Evolutionary conservation across 2,329 filamentous ascomycete genomes (phyloP).

Genomic region (Hypoxylon sp.): DNA sequence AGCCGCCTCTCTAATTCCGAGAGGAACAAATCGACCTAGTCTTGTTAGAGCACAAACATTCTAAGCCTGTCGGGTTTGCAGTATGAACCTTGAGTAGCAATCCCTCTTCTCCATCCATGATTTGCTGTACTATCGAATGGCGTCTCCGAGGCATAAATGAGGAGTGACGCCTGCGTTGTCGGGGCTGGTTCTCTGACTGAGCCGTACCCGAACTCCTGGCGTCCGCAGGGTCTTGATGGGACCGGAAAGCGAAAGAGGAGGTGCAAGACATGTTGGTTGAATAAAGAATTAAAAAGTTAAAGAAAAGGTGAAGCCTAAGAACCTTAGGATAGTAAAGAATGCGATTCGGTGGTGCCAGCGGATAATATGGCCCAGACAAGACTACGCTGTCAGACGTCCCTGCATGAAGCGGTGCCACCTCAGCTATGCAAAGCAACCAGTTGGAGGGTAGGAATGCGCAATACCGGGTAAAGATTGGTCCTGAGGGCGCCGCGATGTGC

Average conservation of each 20-base stretch:
- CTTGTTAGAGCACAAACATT: conserved; percentile 16
- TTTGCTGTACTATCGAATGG: conserved; percentile 65
- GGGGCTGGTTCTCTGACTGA: conserved; percentile 43
- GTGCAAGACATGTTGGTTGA: conserved; percentile 46
- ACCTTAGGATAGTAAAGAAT: not conserved
- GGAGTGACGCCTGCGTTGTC: conserved; percentile 62
- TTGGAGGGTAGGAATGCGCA: conserved; percentile 16
- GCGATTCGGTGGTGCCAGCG: conserved; percentile 23
- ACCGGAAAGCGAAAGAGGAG: conserved; percentile 41
- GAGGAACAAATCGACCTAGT: conserved; percentile 79
- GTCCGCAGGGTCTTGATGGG: conserved; percentile 47
- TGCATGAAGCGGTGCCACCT: conserved; percentile 22
- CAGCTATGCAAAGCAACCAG: conserved; percentile 22
- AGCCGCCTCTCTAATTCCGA: conserved; percentile 85
- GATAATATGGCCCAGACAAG: conserved; percentile 19
- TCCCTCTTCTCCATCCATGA: conserved; percentile 69
- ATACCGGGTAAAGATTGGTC: conserved; percentile 25
- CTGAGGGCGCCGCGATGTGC: conserved; percentile 8
- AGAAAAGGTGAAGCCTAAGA: conserved; percentile 4
- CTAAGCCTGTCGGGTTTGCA: not conserved
- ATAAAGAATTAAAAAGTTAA: too few relatives aligned
- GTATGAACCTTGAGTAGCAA: conserved; percentile 62
- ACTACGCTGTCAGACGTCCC: conserved; percentile 29
- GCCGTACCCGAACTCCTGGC: conserved; percentile 54
- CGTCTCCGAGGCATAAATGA: conserved; percentile 62